Evolutionary conservation across 345 rosid genomes (phyloP).

Genomic region (Diplotaxis tenuifolia): DNA sequence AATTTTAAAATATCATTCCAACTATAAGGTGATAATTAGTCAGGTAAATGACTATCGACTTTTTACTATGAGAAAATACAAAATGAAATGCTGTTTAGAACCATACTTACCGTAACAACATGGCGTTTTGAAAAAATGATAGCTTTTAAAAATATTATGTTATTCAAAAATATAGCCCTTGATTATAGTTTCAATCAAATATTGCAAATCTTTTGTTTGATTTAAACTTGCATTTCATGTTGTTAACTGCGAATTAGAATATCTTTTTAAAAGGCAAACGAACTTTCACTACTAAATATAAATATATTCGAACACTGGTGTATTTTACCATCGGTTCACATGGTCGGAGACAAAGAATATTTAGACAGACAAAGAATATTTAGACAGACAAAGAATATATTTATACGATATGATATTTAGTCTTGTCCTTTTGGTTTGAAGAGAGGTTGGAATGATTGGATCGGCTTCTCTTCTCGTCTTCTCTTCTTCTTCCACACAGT

Average conservation of each 20-base stretch:
- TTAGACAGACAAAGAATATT: constrained; percentile 24
- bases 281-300: background rate
- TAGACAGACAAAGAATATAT: constrained; percentile 25
- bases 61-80: background rate
- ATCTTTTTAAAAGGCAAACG: background rate
- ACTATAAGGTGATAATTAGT: background rate
- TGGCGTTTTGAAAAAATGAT: too few species aligned
- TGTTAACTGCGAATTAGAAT: background rate
- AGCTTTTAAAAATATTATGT: background rate
- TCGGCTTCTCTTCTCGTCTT: constrained; percentile 30
- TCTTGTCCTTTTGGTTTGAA: constrained; percentile 25
- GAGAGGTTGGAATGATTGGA: constrained; percentile 28
- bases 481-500: constrained; percentile 16
- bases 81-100: background rate
- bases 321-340: constrained; percentile 8
- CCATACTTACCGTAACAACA: background rate
- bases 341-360: constrained; percentile 27
- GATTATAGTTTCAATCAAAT: background rate
- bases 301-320: constrained; percentile 10
- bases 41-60: background rate
- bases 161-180: background rate
- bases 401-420: constrained; percentile 23
- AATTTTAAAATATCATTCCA: background rate
- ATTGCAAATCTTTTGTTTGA: background rate
- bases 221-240: background rate